These are phyloP conservation scores for Podila clonocystis DNA, from an alignment of 192 early-diverging fungal genomes.

Conservation along the genomic window DNA sequence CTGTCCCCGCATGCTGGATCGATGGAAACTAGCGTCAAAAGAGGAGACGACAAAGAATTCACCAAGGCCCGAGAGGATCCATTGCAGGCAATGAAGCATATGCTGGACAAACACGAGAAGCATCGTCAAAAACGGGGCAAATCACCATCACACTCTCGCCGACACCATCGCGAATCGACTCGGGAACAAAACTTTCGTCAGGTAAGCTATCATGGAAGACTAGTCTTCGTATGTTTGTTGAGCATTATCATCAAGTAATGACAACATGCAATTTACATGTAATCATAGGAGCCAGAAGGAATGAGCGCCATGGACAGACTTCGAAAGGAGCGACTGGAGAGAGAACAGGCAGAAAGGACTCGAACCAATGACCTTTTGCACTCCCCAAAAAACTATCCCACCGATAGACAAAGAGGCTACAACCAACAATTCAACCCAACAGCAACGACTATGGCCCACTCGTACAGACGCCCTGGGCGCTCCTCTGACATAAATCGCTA, in stretches of 20 bases:
- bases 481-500: not conserved
- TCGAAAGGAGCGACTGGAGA: slow-evolving; percentile 52
- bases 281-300: slow-evolving; percentile 4
- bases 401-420: slow-evolving; percentile 41
- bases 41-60: slow-evolving; percentile 12
- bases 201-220: slow-evolving; percentile 8
- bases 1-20: slow-evolving; percentile 1
- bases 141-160: slow-evolving; percentile 6
- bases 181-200: not conserved
- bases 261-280: not conserved
- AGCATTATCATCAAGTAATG: too few species aligned
- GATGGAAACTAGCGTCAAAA: slow-evolving; percentile 14
- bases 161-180: not conserved
- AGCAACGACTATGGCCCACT: slow-evolving; percentile 47
- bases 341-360: slow-evolving; percentile 54
- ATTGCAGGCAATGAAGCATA: slow-evolving; percentile 29
- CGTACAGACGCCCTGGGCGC: not conserved
- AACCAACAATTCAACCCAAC: slow-evolving; percentile 65
- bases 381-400: slow-evolving; percentile 11
- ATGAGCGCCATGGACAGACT: slow-evolving; percentile 52
- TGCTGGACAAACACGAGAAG: slow-evolving; percentile 35
- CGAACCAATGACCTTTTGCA: slow-evolving; percentile 32
- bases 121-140: slow-evolving; percentile 4
- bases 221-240: too few species aligned
- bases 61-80: slow-evolving; percentile 54